Conservation (phyloP, 2,329 filamentous ascomycete genomes). For the Fusarium illudens region DNA sequence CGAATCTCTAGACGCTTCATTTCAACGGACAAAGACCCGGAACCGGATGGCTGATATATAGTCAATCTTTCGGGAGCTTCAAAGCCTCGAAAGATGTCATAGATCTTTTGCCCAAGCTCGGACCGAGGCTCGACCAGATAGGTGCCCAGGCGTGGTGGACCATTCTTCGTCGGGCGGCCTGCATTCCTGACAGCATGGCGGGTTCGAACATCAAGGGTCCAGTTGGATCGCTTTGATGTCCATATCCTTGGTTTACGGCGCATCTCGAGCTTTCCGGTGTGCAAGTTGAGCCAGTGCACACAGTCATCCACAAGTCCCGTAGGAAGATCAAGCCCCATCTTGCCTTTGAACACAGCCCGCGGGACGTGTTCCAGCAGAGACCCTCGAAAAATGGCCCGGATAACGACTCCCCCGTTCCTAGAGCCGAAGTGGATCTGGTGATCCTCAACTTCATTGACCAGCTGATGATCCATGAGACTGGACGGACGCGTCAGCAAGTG, state of each 20-base stretch:
- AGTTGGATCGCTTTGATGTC: conserved; percentile 40
- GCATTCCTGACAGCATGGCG: conserved; percentile 28
- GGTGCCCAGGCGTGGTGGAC: not conserved
- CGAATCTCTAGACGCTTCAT: conserved; percentile 61
- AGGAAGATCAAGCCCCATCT: conserved; percentile 58
- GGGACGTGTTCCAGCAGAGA: conserved; percentile 48
- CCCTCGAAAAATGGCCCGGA: conserved; percentile 49
- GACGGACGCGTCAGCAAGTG: conserved; percentile 64
- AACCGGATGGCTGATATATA: conserved; percentile 49
- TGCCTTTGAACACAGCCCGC: conserved; percentile 39
- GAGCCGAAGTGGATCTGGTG: conserved; percentile 63
- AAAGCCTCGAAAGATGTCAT: conserved; percentile 56
- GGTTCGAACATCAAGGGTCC: conserved; percentile 45
- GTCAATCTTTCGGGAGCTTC: conserved; percentile 31
- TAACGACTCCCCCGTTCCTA: conserved; percentile 49
- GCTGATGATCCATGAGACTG: conserved; percentile 60
- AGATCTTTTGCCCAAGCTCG: conserved; percentile 49
- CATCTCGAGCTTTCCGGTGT: conserved; percentile 56
- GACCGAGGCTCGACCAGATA: conserved; percentile 60
- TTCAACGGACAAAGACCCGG: conserved; percentile 53
- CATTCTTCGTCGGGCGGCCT: conserved; percentile 7
- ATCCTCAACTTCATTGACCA: conserved; percentile 28
- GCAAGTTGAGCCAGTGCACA: conserved; percentile 67
- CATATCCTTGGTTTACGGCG: conserved; percentile 52
- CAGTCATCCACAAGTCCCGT: conserved; percentile 58